Evolutionary conservation across 2,329 filamentous ascomycete genomes (phyloP), one percentile per base, ranked within the genome.

Genomic region (Seiridium cupressi): DNA sequence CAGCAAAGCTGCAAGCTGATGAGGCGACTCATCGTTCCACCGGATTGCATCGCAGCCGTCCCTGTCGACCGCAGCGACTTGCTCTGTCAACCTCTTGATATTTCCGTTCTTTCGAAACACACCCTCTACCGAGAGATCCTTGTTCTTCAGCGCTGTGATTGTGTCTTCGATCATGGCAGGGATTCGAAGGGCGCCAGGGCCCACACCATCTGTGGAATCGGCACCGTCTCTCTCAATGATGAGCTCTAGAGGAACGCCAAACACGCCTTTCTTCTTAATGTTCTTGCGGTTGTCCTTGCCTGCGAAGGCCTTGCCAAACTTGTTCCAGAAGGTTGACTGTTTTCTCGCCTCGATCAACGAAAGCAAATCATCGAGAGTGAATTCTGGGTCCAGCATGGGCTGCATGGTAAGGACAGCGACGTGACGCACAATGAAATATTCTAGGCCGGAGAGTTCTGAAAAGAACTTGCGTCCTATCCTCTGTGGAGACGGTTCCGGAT

Each of bases 61-160:
- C 49, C 86, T 86, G 73, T 99, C 95, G 64, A 99, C 93, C 67
- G 89, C 82, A 59, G 96, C 92, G 44, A 92, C 89, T 5, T 96
- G 81, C 63, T 97, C 93, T 67, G 91, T 92, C 49, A 97, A 82
- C 66, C 93, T 91, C 74, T 95, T 94, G 78, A 99, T 97, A 75
- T 98, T 99, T 68, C 95, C 95, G 70, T 98, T 99, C 83, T 99
- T 99, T 68, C 95, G 89, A 85, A 99, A 99, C 31, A 99, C 93
- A 69, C 95, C 95, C 75, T 99, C 95, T 1, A 99, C 92, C 1
- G 94, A 98, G 79, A 99, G 93, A 74, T 99, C 95, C 92, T 99
- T 98, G 76, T 94, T 95, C 68, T 93, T 89, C 92, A 99, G 97
- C 10, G 93, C 93, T 3, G 91, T 90, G 44, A 99, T 89, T 54